Conservation (phyloP, 2,329 filamentous ascomycete species). For the Colletotrichum eleusines region DNA sequence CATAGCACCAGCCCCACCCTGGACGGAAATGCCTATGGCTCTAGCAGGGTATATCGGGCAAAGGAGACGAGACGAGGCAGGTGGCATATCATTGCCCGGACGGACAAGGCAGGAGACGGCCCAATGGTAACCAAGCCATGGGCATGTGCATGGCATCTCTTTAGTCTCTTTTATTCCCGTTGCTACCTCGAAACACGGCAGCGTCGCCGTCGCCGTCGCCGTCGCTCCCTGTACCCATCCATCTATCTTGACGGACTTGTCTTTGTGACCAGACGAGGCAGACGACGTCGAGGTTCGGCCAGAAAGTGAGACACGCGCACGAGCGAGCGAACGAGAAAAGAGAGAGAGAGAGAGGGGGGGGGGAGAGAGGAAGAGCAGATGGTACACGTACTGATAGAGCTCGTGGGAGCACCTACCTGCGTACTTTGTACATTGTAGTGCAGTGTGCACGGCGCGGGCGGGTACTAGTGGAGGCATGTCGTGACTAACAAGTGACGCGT, state of each 20-base stretch:
- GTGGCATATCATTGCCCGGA: slow-evolving; percentile 26
- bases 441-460: background rate
- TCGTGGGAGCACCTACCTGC: no score
- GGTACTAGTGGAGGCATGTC: slow-evolving; percentile 24
- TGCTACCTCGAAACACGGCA: background rate
- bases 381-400: background rate
- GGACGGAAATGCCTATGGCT: slow-evolving; percentile 30
- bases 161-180: background rate
- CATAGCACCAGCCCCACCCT: slow-evolving; percentile 14
- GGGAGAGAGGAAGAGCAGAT: background rate
- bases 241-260: background rate
- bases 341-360: background rate
- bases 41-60: slow-evolving; percentile 24
- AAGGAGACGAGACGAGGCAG: slow-evolving; percentile 30
- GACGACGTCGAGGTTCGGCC: background rate
- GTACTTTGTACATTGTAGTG: no score
- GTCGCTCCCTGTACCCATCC: background rate
- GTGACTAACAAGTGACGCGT: slow-evolving; percentile 39
- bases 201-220: background rate
- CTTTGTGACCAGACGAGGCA: background rate
- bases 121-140: slow-evolving; percentile 16
- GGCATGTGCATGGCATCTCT: slow-evolving; percentile 9
- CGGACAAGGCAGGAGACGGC: slow-evolving; percentile 11
- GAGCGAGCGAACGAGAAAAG: no score
- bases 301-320: no score